Percentiles rank a stretch among this genome's conserved stretches.
Evolutionary conservation across 2,329 filamentous ascomycete species (phyloP).

Genomic region (Diplodia mutila): DNA sequence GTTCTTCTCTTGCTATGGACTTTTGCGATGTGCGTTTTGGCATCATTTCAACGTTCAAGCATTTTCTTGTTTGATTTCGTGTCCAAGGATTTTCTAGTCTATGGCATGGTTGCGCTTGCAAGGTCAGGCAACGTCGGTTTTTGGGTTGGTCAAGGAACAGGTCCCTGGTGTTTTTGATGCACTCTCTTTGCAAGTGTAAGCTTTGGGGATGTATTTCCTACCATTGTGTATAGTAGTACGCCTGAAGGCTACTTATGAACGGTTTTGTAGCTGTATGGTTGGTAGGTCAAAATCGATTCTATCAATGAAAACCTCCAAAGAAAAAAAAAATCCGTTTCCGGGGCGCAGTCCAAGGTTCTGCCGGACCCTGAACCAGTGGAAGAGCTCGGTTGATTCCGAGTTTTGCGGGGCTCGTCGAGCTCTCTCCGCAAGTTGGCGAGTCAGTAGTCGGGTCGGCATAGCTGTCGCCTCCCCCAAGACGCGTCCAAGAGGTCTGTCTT

Average conservation of each 20-base stretch:
- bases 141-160: not conserved
- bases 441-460: too few relatives aligned
- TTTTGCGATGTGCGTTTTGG: slow-evolving; percentile 5
- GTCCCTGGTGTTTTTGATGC: not conserved
- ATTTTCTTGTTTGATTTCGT: not conserved
- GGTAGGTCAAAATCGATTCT: not conserved
- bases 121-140: too few relatives aligned
- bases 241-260: not conserved
- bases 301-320: not conserved
- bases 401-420: not conserved
- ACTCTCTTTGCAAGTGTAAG: not conserved
- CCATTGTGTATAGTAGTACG: not conserved
- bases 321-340: not conserved
- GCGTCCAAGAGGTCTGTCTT: too few relatives aligned
- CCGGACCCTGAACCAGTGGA: not conserved
- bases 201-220: not conserved
- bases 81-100: not conserved
- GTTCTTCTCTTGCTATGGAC: not conserved
- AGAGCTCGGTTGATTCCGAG: not conserved
- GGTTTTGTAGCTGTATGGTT: not conserved
- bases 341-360: not conserved
- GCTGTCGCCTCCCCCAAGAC: too few relatives aligned
- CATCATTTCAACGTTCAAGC: slow-evolving; percentile 15
- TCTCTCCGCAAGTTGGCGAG: slow-evolving; percentile 14
- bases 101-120: not conserved